phyloP scores from a whole-genome alignment of 192 early-diverging fungal species.

The Physocladia obscura region DNA sequence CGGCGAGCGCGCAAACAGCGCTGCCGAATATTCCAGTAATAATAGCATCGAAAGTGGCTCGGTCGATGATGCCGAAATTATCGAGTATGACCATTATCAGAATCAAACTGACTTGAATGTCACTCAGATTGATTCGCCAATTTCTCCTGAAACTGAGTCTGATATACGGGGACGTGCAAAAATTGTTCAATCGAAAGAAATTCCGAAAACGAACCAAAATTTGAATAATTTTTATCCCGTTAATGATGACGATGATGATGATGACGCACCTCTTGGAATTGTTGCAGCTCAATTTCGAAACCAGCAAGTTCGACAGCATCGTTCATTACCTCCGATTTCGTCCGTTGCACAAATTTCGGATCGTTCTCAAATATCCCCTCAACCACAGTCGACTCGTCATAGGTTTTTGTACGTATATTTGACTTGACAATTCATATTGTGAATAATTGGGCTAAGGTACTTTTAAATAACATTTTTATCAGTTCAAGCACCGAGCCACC shows the following conservation, averaged over 20 bases:
- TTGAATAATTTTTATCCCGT: background rate
- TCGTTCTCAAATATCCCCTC: too few species aligned
- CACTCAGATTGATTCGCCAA: background rate
- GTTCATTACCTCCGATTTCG: background rate
- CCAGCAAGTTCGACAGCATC: background rate
- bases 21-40: too few species aligned
- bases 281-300: background rate
- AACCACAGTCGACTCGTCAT: too few species aligned
- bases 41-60: background rate
- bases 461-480: too few species aligned
- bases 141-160: background rate
- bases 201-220: background rate
- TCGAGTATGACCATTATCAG: background rate
- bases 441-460: too few species aligned
- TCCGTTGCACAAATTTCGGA: too few species aligned
- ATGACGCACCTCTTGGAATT: constrained; percentile 15
- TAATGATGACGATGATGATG: background rate
- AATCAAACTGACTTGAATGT: background rate
- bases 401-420: too few species aligned
- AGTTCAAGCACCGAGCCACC: too few species aligned
- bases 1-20: background rate
- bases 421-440: too few species aligned
- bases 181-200: background rate
- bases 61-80: background rate
- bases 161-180: background rate